phyloP scores from a whole-genome alignment of 768 basidiomycete genomes.

The Cyclocybe aegerita region DNA sequence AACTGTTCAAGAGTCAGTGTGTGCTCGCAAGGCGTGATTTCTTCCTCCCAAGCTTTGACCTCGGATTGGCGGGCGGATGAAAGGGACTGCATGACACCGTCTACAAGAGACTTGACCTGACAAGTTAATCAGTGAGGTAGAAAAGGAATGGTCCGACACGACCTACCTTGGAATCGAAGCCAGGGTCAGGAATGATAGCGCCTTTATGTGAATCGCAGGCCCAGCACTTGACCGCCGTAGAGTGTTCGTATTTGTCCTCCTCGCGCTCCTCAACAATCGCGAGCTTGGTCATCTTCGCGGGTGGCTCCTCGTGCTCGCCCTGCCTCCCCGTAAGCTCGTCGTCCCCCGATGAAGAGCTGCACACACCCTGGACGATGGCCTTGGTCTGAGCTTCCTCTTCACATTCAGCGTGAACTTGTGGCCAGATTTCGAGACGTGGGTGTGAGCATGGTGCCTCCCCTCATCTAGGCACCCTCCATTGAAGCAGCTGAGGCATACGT shows the following conservation, averaged over 20 bases:
- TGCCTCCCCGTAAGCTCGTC: conserved; percentile 23
- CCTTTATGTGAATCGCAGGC: conserved; percentile 57
- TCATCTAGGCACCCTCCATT: conserved; percentile 81
- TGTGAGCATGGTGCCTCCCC: conserved; percentile 68
- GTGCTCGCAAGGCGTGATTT: conserved; percentile 86
- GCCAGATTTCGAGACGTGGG: conserved; percentile 69
- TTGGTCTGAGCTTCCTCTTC: conserved; percentile 66
- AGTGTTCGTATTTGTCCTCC: conserved; percentile 82
- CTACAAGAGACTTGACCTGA: conserved; percentile 56
- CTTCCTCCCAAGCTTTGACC: conserved; percentile 98
- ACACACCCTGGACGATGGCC: conserved; percentile 49
- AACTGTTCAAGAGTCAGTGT: conserved; percentile 46
- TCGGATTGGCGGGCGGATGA: conserved; percentile 92
- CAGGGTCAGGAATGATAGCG: conserved; percentile 39
- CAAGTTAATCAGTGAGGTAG: not conserved
- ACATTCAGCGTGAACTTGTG: conserved; percentile 83
- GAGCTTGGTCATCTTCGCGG: conserved; percentile 85
- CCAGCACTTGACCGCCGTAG: conserved; percentile 74
- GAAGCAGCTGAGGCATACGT: conserved; percentile 92
- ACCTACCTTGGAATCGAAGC: conserved; percentile 33
- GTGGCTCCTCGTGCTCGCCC: conserved; percentile 80
- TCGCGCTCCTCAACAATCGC: conserved; percentile 86
- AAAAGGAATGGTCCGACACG: not conserved
- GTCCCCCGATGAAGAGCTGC: not conserved
- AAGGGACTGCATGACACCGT: conserved; percentile 74